Evolutionary conservation across 1,284 basidiomycete species (phyloP), one percentile per base, ranked within the genome.

Genomic region (Pseudozyma hubeiensis): DNA sequence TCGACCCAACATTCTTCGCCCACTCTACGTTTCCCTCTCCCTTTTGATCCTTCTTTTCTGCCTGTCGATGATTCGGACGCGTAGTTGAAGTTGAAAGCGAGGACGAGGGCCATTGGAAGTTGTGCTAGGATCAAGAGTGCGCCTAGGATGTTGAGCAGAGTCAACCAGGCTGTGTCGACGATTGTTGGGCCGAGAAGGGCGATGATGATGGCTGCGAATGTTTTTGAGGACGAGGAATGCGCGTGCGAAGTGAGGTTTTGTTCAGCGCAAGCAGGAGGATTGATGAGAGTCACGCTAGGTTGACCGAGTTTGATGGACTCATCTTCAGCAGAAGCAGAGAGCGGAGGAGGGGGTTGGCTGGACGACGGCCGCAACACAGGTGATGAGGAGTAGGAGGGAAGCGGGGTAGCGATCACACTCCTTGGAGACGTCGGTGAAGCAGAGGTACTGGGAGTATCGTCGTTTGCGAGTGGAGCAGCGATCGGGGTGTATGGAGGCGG

Each of bases 121-220:
- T 72, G 69, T 16, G 53, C 0, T 1, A 67, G 11, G 5, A 30
- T 56, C 6, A 66, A 44, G 0, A 41, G 1, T 4, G 47, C 8
- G 7, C 69, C 69, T 17, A 46, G 6, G 1, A 57, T 0, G 46
- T 72, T 72, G 48, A 72, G 52, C 0, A 17, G 0, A 0, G 53
- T 34, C 1, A 56, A 6, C 35, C 35, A 66, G 2, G 19, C 16
- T 0, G 31, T 6, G 19, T 70, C 62, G 5, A 53, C 29, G 1
- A 60, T 8, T 3, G 33, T 30, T 2, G 45, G 1, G 2, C 50
- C 54, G 29, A 57, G 29, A 4, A 37, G 1, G 9, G 53, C 30
- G 34, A 65, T 46, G 9, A 44, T 17, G 14, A 11, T n/a, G 7
- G 39, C 16, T 17, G 29, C 50, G 39, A 43, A 6, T 30, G 16